Evolutionary conservation across 2,329 filamentous ascomycete genomes (phyloP).

Genomic region (Trichoderma endophyticum): DNA sequence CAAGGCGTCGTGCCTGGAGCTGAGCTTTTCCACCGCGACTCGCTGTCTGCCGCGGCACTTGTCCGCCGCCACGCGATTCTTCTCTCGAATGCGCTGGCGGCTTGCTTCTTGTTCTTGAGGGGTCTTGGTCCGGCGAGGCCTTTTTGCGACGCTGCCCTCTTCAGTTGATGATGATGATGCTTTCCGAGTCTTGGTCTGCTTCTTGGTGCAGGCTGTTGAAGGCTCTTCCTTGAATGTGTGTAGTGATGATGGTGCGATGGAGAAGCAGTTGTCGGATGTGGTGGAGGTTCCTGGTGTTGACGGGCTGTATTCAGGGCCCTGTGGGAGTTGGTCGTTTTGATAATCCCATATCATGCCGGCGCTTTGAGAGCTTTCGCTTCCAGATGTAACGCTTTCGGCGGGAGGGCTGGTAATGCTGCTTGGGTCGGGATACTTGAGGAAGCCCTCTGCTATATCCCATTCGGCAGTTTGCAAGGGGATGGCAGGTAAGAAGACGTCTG

Average conservation of each 20-base stretch:
- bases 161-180: background rate
- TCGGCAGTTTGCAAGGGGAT: background rate
- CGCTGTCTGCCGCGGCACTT: slow-evolving; percentile 18
- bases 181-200: background rate
- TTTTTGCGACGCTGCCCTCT: background rate
- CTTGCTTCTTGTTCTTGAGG: background rate
- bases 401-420: background rate
- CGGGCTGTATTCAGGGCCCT: background rate
- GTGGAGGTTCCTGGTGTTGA: background rate
- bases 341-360: slow-evolving; percentile 1
- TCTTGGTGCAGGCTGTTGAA: background rate
- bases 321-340: background rate
- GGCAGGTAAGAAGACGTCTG: background rate
- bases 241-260: background rate
- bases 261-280: background rate
- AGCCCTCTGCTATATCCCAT: slow-evolving; percentile 1
- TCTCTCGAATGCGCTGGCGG: slow-evolving; percentile 14
- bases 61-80: slow-evolving; percentile 17
- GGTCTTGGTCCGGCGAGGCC: background rate
- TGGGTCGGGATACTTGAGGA: background rate
- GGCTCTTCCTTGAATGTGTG: background rate
- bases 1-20: slow-evolving; percentile 4
- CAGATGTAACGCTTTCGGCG: background rate
- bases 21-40: slow-evolving; percentile 8
- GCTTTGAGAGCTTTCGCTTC: background rate